These are phyloP conservation scores for Agaricus subrufescens DNA, from an alignment of 768 basidiomycete genomes.

Conservation along the genomic window DNA sequence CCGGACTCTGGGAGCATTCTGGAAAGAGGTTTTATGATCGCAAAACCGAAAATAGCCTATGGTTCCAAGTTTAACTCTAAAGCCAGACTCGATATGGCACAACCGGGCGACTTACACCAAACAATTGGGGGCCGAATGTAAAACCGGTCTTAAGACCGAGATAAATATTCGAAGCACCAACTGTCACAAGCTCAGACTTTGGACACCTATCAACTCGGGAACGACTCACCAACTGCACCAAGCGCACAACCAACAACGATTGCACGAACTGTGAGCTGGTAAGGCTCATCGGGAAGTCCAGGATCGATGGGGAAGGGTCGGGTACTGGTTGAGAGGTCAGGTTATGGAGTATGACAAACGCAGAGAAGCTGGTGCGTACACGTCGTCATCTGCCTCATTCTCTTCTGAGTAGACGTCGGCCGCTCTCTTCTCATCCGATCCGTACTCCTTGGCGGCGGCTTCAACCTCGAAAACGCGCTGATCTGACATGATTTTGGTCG, in stretches of 20 bases:
- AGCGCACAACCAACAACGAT: slow-evolving; percentile 46
- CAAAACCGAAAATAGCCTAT: slow-evolving; percentile 53
- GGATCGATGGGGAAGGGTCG: slow-evolving; percentile 53
- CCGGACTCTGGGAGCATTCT: slow-evolving; percentile 43
- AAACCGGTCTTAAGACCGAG: slow-evolving; percentile 67
- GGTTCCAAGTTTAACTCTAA: background rate
- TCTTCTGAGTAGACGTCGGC: slow-evolving; percentile 13
- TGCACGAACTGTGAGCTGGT: slow-evolving; percentile 49
- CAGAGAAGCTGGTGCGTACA: slow-evolving; percentile 21
- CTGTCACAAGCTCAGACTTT: slow-evolving; percentile 12
- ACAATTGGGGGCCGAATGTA: slow-evolving; percentile 59
- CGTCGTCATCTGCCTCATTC: slow-evolving; percentile 32
- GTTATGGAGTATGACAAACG: background rate
- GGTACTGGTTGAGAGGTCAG: slow-evolving; percentile 19
- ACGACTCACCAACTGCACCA: slow-evolving; percentile 32
- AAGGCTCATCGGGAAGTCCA: slow-evolving; percentile 40
- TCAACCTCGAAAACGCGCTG: slow-evolving; percentile 9
- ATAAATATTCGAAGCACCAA: slow-evolving; percentile 62
- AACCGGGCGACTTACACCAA: slow-evolving; percentile 37
- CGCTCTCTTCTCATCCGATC: slow-evolving; percentile 22
- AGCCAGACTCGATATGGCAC: no score
- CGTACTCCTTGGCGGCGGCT: slow-evolving; percentile 12
- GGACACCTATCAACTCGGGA: background rate
- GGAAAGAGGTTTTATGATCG: slow-evolving; percentile 54
- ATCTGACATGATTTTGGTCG: slow-evolving; percentile 2